Evolutionary conservation across 441 rosid species (phyloP).

Genomic region (Biscutella auriculata): DNA sequence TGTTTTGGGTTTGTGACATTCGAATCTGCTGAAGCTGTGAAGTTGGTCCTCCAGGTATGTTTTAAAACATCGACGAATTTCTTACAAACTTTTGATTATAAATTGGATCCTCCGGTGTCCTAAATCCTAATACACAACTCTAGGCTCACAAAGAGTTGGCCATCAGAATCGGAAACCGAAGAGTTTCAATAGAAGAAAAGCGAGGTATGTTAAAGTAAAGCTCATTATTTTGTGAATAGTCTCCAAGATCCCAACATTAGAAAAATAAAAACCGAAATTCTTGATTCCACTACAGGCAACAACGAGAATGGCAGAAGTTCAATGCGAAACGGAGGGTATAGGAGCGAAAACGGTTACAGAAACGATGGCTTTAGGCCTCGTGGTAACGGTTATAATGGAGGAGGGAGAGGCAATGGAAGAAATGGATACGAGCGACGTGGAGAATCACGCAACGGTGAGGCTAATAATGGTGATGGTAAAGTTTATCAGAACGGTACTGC

Average conservation of each 20-base stretch:
- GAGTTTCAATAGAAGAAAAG: conserved; percentile 63
- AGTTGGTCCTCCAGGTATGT: conserved; percentile 37
- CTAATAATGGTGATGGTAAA: conserved; percentile 19
- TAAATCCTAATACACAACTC: background rate
- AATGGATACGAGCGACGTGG: conserved; percentile 20
- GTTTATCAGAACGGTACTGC: conserved; percentile 37
- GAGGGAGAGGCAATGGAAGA: conserved; percentile 23
- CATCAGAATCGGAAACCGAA: conserved; percentile 41
- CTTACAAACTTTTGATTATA: background rate
- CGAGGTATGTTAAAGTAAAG: conserved; percentile 38
- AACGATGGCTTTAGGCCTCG: conserved; percentile 39
- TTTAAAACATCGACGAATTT: background rate
- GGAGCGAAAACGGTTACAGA: conserved; percentile 40
- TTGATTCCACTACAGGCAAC: conserved; percentile 25
- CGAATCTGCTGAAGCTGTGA: conserved; percentile 36
- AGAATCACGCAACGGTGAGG: conserved; percentile 28
- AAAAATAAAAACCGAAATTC: background rate
- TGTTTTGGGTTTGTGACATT: conserved; percentile 56
- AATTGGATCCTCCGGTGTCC: background rate
- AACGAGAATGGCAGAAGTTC: conserved; percentile 27
- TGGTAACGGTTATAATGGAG: conserved; percentile 28
- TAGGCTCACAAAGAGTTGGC: conserved; percentile 41
- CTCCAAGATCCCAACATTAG: background rate
- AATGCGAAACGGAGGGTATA: conserved; percentile 29
- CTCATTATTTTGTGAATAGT: background rate